Base-by-base conservation (phyloP, 2,329 filamentous ascomycete species). In the Alternaria solani region DNA sequence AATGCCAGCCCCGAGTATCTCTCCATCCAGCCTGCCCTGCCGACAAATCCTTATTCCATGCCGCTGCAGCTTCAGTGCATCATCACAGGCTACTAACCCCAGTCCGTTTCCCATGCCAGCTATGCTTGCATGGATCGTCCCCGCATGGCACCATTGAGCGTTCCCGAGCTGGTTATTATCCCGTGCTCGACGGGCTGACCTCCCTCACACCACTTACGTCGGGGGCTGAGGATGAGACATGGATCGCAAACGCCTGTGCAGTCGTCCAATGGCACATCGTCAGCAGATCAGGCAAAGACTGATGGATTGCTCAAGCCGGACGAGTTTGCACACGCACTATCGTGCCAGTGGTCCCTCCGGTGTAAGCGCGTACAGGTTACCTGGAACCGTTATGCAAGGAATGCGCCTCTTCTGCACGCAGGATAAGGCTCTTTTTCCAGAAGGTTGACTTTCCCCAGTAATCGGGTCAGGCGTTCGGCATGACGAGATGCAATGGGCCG, bases 201-300 rank as follows among this genome's bases (percentile, higher is more conserved):
- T 30, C 43, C 48, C 47, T 51, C 39, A 36, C 57, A 62, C 67
- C 65, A 65, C 64, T 54, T 66, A 72, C 65, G 68, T 73, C 63
- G 61, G 62, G 55, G 70, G 69, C 70, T 47, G 59, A 58, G 32
- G 42, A 55, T 56, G 59, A 51, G 41, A 43, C 44, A 39, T 41
- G 39, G 28, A 28, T 34, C 34, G 28, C 14, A 16, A 14, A 46
- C 16, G 36, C 41, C 20, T 7, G 43, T 14, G 41, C 12, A 38
- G 14, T 23, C 14, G 38, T 14, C 36, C 39, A 44, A 38, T 44
- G 26, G 36, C n/a, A 8, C 28, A 16, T 30, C 16, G 34, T 34
- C 53, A 20, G 30, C 36, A 42, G 25, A 49, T 7, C 18, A 23
- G 23, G 43, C 30, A 48, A 38, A 52, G 4, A 23, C 52, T 23